Base-by-base conservation (phyloP, 805 yeast genomes). In the Candida cerambycidarum region DNA sequence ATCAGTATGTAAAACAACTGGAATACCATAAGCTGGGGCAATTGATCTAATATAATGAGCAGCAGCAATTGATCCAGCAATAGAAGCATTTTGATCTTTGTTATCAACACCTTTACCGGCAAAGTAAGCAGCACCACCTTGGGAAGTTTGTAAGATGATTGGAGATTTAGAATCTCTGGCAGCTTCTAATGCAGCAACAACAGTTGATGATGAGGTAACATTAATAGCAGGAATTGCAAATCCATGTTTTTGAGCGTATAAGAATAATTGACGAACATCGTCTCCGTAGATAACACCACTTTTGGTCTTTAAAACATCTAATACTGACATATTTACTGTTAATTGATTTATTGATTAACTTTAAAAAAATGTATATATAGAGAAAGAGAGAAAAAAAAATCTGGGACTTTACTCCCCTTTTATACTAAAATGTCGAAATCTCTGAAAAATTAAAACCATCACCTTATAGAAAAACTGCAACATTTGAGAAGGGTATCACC, bases 41-140 rank as follows among this genome's bases (percentile, higher is more conserved):
- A 93, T 81, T 50, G 97, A 65, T 77, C 97, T 87, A 72, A 93
- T 84, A 82, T 85, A 93, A 79, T 88, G 97, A 53, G 96, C 99
- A 64, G 97, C 98, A 59, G 99, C 97, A 64, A 93, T 67, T 64
- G 96, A 73, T 73, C 99, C 99, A 47, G 82, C 83, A 72, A 93
- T 87, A 51, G 98, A 85, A 48, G 98, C 99, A 62, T 76, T 75
- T 78, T 93, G 98, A 78, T 88, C 84, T 61, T 78, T 78, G 86
- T 93, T 93, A 69, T 80, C 78, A 58, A 93, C 89, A 77, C 98
- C 99, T 83, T 93, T 93, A 77, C 99, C 99, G 54, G 99, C 99
- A 69, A 93, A 93, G 88, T 82, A 93, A 53, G 98, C 98, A 57
- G 99, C 96, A 79, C 99, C 99, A 78, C 99, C 99, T 73, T 93